Evolutionary conservation across 768 basidiomycete species (phyloP), one percentile per base, ranked within the genome.

Genomic region (Crassisporium funariophilum): DNA sequence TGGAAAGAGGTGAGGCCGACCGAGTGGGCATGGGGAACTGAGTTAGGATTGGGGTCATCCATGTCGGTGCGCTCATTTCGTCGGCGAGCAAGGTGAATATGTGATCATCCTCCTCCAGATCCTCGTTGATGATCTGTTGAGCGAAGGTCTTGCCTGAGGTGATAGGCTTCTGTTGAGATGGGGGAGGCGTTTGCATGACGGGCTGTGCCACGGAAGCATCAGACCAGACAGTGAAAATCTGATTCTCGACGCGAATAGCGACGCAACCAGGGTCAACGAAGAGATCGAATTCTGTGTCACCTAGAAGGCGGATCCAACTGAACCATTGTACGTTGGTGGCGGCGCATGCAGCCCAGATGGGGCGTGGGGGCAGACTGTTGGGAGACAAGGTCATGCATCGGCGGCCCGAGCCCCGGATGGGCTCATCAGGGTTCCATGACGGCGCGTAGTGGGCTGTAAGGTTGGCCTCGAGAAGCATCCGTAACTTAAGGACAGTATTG

Each of bases 221-320:
- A 4, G 83, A 78, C 88, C 88, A 91, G 58, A 91, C 61, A 42
- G 80, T 85, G 59, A 81, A 62, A 46, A 81, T 71, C 58, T 76
- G 74, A 34, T 50, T 43, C 41, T 74, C 75, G 60, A 77, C 73
- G 50, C 85, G 86, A 53, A 88, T 69, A 48, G 84, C 84, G 53
- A 91, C 79, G 62, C 79, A 83, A 50, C 87, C 88, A 52, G 89
- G 89, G 63, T 91, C 86, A 56, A 89, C 78, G 66, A 87, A 85
- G 50, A 91, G 77, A 65, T 91, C 88, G 60, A 91, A 83, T 67
- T 86, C 84, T 47, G 71, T 67, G 54, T 79, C 76, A 9, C 88
- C 87, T 36, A 91, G 78, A 47, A 77, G 71, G 36, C 74, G 56
- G 44, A 89, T 86, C 89, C 89, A 91, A 61, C 87, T 81, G 47